Conservation (phyloP, 164 flowering plant genomes). For the Liquidambar formosana region DNA sequence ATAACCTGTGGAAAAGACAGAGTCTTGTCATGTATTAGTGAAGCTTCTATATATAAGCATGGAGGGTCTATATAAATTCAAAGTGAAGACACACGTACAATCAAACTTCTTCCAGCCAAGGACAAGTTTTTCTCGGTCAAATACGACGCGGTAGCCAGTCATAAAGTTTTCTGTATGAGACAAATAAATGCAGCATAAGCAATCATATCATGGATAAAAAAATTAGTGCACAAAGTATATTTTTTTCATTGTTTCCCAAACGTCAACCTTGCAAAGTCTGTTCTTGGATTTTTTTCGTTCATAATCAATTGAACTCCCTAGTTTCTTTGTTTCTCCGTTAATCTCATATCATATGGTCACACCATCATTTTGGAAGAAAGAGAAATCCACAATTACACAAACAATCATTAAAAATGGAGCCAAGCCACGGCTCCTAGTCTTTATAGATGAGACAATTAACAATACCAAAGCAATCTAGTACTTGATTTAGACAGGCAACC, state of each 20-base stretch:
- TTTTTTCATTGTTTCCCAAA: no score
- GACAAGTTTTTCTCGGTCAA: slow-evolving; percentile 54
- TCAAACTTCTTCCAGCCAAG: slow-evolving; percentile 65
- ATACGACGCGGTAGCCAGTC: slow-evolving; percentile 66
- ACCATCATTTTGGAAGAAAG: background rate
- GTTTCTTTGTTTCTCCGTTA: no score
- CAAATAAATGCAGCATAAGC: slow-evolving; percentile 2
- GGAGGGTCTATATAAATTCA: background rate
- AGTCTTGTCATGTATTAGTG: background rate
- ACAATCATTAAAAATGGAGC: background rate
- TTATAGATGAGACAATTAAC: no score
- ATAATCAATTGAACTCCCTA: no score
- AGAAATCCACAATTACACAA: no score
- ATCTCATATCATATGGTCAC: no score
- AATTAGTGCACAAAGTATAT: no score
- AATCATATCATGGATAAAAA: background rate
- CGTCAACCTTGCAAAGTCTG: background rate
- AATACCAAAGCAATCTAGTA: no score
- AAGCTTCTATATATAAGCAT: background rate
- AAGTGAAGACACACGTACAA: slow-evolving; percentile 32
- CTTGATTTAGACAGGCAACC: no score
- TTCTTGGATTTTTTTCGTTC: background rate
- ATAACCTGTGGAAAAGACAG: slow-evolving; percentile 31
- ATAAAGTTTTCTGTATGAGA: slow-evolving; percentile 60
- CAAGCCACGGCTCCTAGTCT: background rate